These are phyloP conservation scores for Anthracocystis panici-leucophaei DNA, from an alignment of 1,284 basidiomycete genomes.

Conservation along the genomic window DNA sequence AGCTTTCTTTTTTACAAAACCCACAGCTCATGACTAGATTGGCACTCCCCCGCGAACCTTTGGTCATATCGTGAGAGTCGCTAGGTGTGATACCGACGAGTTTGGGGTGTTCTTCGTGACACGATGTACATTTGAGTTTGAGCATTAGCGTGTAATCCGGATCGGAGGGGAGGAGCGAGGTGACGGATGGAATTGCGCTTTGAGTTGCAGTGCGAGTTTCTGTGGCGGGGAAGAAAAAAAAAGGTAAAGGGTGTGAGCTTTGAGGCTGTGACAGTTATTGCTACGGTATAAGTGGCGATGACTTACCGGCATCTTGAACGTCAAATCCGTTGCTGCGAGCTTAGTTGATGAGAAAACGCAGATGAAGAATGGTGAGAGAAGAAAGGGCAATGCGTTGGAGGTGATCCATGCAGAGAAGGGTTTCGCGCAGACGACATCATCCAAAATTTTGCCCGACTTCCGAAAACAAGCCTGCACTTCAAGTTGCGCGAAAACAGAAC, in stretches of 20 bases:
- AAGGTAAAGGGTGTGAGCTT: neutral
- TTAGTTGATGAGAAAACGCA: neutral
- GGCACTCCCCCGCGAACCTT: slow-evolving; percentile 54
- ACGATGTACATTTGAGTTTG: slow-evolving; percentile 62
- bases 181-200: slow-evolving; percentile 63
- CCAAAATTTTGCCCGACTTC: slow-evolving; percentile 8
- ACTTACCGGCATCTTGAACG: slow-evolving; percentile 21
- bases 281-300: too few species aligned
- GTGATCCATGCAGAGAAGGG: neutral
- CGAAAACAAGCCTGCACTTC: slow-evolving; percentile 12
- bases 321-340: neutral
- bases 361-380: neutral
- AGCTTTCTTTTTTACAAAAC: slow-evolving; percentile 61
- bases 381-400: neutral
- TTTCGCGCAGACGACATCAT: slow-evolving; percentile 9
- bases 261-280: neutral
- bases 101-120: slow-evolving; percentile 65
- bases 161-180: slow-evolving; percentile 51
- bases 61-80: slow-evolving; percentile 60
- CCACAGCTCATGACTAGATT: slow-evolving; percentile 65
- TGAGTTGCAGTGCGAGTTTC: slow-evolving; percentile 61
- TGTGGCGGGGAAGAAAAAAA: too few species aligned
- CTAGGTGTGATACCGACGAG: slow-evolving; percentile 54
- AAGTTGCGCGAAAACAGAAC: slow-evolving; percentile 14
- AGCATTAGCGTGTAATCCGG: slow-evolving; percentile 62